These are phyloP conservation scores for Aspergillus carlsbadensis DNA, from an alignment of 495 filamentous ascomycete genomes.

Conservation along the genomic window DNA sequence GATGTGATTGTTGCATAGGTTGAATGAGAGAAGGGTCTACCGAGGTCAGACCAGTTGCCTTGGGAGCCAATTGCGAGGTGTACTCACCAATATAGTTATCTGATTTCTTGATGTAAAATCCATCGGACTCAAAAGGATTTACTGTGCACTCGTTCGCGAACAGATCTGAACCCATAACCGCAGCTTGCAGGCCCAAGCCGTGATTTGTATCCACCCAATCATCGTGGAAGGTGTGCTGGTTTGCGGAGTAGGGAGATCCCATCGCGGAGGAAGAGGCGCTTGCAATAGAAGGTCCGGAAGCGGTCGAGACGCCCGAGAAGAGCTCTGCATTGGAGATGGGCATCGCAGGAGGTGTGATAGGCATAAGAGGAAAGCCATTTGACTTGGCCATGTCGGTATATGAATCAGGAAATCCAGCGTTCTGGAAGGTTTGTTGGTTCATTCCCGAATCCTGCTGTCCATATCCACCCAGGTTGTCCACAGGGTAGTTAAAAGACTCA, in stretches of 20 bases:
- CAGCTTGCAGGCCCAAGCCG: constrained; percentile 66
- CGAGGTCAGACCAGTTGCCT: not conserved
- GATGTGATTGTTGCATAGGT: constrained; percentile 30
- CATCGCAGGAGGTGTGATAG: constrained; percentile 36
- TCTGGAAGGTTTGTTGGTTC: constrained; percentile 31
- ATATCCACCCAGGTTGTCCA: constrained; percentile 29
- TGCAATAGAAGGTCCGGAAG: constrained; percentile 67
- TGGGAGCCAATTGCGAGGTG: constrained; percentile 2
- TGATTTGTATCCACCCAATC: constrained; percentile 61
- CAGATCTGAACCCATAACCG: constrained; percentile 57
- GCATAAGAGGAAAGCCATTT: constrained; percentile 34
- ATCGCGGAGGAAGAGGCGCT: constrained; percentile 77
- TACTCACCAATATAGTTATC: constrained; percentile 83
- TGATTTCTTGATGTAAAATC: constrained; percentile 57
- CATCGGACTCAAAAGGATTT: constrained; percentile 34
- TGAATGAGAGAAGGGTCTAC: constrained; percentile 64
- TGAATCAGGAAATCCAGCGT: constrained; percentile 29
- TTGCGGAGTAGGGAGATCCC: constrained; percentile 74
- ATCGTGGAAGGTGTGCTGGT: constrained; percentile 56
- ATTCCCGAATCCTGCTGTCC: constrained; percentile 24
- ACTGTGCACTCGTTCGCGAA: constrained; percentile 51
- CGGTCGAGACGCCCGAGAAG: constrained; percentile 64
- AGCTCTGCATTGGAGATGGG: constrained; percentile 38
- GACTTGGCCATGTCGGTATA: constrained; percentile 29
- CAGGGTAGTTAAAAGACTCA: constrained; percentile 34